Evolutionary conservation across 2,329 filamentous ascomycete species (phyloP).

Genomic region (Aspergillus brasiliensis): DNA sequence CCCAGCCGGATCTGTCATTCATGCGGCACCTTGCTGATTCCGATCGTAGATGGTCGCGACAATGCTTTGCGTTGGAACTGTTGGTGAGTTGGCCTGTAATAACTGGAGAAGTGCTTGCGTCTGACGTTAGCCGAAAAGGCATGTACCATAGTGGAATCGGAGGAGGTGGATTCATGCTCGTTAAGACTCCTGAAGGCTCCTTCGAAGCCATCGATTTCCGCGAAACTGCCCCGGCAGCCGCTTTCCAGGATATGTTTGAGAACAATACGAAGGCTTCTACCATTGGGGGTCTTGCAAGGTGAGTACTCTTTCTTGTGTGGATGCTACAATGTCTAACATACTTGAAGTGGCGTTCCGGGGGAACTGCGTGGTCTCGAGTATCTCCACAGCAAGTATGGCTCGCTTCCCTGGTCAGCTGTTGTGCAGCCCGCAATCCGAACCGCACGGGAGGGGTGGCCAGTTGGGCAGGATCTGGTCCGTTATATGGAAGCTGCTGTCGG

Average conservation of each 20-base stretch:
- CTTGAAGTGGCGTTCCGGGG: conserved; percentile 55
- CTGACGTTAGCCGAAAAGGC: conserved; percentile 35
- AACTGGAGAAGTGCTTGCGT: background rate
- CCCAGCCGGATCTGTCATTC: background rate
- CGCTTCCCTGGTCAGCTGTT: conserved; percentile 69
- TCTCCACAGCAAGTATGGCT: conserved; percentile 65
- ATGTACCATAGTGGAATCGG: conserved; percentile 82
- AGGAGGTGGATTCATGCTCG: conserved; percentile 86
- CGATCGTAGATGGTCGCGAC: conserved; percentile 64
- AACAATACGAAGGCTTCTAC: conserved; percentile 69
- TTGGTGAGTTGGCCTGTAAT: conserved; percentile 47
- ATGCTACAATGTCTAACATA: background rate
- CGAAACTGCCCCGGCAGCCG: conserved; percentile 81
- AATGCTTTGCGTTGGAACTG: conserved; percentile 72
- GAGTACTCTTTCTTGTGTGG: conserved; percentile 9
- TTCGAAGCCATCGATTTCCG: conserved; percentile 90
- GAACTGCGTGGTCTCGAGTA: conserved; percentile 75
- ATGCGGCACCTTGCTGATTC: background rate
- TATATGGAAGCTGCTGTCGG: conserved; percentile 66
- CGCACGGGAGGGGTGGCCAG: conserved; percentile 71
- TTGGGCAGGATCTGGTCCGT: conserved; percentile 71
- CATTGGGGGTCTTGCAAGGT: conserved; percentile 69
- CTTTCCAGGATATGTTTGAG: conserved; percentile 81
- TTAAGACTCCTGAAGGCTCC: conserved; percentile 69
- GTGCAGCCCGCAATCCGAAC: conserved; percentile 73